Evolutionary conservation across 768 basidiomycete species (phyloP), one percentile per base, ranked within the genome.

Genomic region (Podaxis sp.): DNA sequence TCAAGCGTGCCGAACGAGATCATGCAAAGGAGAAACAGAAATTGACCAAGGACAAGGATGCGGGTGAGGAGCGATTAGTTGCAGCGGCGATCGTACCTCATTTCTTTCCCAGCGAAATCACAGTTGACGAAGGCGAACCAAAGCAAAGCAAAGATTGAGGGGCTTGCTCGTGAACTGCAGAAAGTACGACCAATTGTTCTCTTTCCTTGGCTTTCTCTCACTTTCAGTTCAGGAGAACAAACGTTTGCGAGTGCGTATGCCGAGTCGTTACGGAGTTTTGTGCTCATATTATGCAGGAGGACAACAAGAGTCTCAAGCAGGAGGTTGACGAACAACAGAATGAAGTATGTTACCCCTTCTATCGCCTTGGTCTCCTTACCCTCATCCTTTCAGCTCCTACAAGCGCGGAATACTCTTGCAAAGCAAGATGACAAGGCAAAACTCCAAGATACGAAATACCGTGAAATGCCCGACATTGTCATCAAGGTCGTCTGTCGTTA

Each of bases 11-110:
- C 70, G 93, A 95, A 75, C 84, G 93, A 66, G 93, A 94, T 71
- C 90, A 94, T 69, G 88, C 92, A 44, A 95, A 92, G 76, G 93
- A 95, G 80, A 94, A 92, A 74, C 93, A 95, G 79, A 95, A 95
- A 71, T 80, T 95, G 33, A 80, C 85, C 54, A 95, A 95, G 77
- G 93, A 95, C 80, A 94, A 94, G 78, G 93, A 95, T 76, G 86
- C 91, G 66, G 91, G 92, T 92, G 77, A 74, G 72, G 64, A 39
- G 33, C 38, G 15, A 24, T 7, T 44, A 19, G 7, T 56, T 12
- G 19, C 33, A 42, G 24, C 26, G 5, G 8, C 38, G n/a, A 19
- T 24, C 52, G 7, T 15, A 52, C 33, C 53, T 61, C 40, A 63
- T 51, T 52, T 22, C 36, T n/a, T 49, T 2, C 48, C 19, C 22